Evolutionary conservation across 495 filamentous ascomycete species (phyloP), one percentile per base, ranked within the genome.

Genomic region (Diplogelasinospora grovesii): DNA sequence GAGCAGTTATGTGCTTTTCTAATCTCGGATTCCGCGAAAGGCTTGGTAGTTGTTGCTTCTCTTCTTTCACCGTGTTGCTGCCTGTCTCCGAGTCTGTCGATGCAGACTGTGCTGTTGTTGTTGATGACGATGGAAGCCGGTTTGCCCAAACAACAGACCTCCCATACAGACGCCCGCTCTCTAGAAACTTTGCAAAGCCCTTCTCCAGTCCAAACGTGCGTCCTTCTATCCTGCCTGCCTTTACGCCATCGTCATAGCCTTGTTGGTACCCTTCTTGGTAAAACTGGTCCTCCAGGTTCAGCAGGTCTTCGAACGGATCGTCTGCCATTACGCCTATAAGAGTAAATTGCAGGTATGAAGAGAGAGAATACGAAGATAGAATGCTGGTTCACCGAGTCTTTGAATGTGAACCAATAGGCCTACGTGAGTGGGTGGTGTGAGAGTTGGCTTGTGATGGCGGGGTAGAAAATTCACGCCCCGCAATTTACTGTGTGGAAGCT

Each of bases 131-230:
- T 23, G 50, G 51, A 33, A 66, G 43, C 15, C 60, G 64, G 36
- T 63, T 68, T 26, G 81, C 77, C 92, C 89, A 97, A 26, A 97
- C 75, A 1, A 82, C 61, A 3, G 84, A 78, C 53, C 77, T 81
- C n/a, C 92, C 89, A 51, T 89, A 83, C 15, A 99, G 56, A 39
- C 70, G 70, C 1, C 92, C 93, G 52, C 88, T 74, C 42, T 85
- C 80, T 10, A 79, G 49, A 51, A 86, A 95, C 63, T 94, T 96
- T 54, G 92, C 85, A 43, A 90, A 97, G 1, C 89, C 92, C 49
- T 92, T 93, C 53, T 93, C 84, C 3, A 97, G 73, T 0, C 90
- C 92, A 56, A 97, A 86, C 9, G 85, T 70, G 24, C 85, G 83
- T 26, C 93, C 93, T 73, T 99, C 92, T 32, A 83, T 77, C 21